Evolutionary conservation across 352 stramenopile genomes (phyloP).

Genomic region (Globisporangium canariense): DNA sequence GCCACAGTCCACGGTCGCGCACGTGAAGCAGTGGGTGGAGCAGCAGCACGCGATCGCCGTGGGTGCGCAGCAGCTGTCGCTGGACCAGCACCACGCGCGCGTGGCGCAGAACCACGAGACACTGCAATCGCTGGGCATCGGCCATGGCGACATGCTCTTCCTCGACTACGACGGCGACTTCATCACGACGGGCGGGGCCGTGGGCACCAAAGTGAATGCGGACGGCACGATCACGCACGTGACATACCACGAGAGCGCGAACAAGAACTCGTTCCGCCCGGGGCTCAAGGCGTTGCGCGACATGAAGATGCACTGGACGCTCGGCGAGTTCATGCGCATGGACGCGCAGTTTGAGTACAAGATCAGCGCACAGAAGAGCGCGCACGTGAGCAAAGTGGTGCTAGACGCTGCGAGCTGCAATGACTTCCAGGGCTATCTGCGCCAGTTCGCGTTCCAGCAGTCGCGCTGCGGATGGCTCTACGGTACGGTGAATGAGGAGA

Average conservation of each 20-base stretch:
- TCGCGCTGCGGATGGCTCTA: constrained; percentile 95
- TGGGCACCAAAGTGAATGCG: constrained; percentile 74
- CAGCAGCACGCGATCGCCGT: constrained; percentile 62
- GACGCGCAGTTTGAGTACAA: constrained; percentile 98
- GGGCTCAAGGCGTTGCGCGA: constrained; percentile 94
- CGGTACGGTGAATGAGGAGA: constrained; percentile 84
- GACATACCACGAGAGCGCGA: constrained; percentile 66
- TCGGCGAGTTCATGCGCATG: constrained; percentile 97
- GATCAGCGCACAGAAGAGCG: constrained; percentile 91
- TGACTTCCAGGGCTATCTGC: constrained; percentile 90
- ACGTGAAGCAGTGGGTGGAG: constrained; percentile 79
- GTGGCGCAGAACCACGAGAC: constrained; percentile 46
- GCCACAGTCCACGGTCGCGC: constrained; percentile 53
- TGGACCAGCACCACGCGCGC: constrained; percentile 47
- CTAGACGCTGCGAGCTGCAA: constrained; percentile 88
- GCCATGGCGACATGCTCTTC: constrained; percentile 80
- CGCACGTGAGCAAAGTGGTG: constrained; percentile 76
- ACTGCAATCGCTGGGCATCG: constrained; percentile 50
- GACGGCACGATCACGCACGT: constrained; percentile 80
- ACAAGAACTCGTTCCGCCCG: constrained; percentile 91
- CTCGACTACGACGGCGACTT: constrained; percentile 74
- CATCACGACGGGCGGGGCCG: constrained; percentile 38
- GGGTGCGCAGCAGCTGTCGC: constrained; percentile 43
- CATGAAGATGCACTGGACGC: constrained; percentile 99
- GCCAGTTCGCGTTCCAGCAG: constrained; percentile 92